A percentile compares a stretch with the other conserved stretches of the same genome.
phyloP scores from a whole-genome alignment of 805 yeast species.

The Kodamaea nitidulidarum region DNA sequence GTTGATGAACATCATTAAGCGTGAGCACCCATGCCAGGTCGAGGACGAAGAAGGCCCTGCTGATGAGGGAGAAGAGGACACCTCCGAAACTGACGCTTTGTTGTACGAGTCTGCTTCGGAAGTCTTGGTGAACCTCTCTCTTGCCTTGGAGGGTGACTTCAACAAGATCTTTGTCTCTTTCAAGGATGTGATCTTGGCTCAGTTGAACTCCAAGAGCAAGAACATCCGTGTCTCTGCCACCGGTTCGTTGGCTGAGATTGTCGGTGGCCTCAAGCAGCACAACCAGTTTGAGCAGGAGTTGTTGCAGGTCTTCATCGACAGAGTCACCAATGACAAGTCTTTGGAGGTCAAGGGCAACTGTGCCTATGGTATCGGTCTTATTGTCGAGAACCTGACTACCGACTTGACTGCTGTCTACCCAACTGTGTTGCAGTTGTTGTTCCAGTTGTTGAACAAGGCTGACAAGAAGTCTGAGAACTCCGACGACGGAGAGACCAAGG shows the following conservation, averaged over 20 bases:
- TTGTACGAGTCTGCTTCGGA: slow-evolving; percentile 83
- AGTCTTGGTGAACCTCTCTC: slow-evolving; percentile 71
- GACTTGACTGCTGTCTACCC: slow-evolving; percentile 64
- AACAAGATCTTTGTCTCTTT: slow-evolving; percentile 65
- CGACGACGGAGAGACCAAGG: slow-evolving; percentile 74
- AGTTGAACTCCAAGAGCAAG: slow-evolving; percentile 56
- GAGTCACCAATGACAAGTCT: slow-evolving; percentile 70
- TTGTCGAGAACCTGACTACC: slow-evolving; percentile 51
- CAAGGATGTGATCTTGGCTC: slow-evolving; percentile 57
- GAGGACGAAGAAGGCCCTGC: slow-evolving; percentile 65
- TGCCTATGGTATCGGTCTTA: slow-evolving; percentile 90
- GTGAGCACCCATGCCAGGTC: slow-evolving; percentile 80
- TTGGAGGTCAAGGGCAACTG: slow-evolving; percentile 91
- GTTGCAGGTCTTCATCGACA: slow-evolving; percentile 62
- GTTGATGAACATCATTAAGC: slow-evolving; percentile 68
- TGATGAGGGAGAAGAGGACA: slow-evolving; percentile 42
- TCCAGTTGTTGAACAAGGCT: slow-evolving; percentile 71
- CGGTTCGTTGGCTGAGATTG: slow-evolving; percentile 89
- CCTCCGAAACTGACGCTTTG: slow-evolving; percentile 53
- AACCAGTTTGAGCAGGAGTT: slow-evolving; percentile 70
- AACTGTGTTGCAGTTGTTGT: slow-evolving; percentile 68
- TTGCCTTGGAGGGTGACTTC: slow-evolving; percentile 77
- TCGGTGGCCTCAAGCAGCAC: slow-evolving; percentile 62
- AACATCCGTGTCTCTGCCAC: slow-evolving; percentile 72
- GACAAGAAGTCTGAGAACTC: slow-evolving; percentile 49